These are phyloP conservation scores for Aspergillus puulaauensis DNA, from an alignment of 2,329 filamentous ascomycete species.

Conservation along the genomic window DNA sequence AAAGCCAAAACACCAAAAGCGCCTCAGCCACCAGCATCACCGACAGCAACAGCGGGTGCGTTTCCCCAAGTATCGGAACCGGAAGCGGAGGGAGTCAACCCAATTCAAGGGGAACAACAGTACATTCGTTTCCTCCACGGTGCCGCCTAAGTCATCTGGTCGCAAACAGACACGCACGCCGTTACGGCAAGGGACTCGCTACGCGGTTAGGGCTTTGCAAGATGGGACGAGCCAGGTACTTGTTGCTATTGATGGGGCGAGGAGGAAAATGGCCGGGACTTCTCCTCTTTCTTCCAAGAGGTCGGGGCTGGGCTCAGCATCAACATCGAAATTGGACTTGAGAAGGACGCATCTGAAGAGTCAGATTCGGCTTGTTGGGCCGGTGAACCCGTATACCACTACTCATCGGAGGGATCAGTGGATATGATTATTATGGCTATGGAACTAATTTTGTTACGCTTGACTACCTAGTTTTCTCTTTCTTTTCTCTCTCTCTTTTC, in stretches of 20 bases:
- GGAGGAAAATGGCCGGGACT: conserved; percentile 29
- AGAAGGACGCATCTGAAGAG: conserved; percentile 39
- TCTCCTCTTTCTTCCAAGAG: background rate
- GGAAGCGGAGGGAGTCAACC: background rate
- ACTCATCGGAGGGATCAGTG: conserved; percentile 28
- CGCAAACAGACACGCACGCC: conserved; percentile 22
- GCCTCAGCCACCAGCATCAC: conserved; percentile 19
- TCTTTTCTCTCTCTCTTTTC: conserved; percentile 4
- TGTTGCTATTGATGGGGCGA: conserved; percentile 32
- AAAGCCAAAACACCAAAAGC: conserved; percentile 3
- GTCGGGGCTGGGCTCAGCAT: background rate
- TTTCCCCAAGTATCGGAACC: conserved; percentile 18
- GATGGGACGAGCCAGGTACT: conserved; percentile 27
- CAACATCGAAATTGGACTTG: conserved; percentile 34
- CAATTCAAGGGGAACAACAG: background rate
- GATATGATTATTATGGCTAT: conserved; percentile 20
- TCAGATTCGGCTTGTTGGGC: conserved; percentile 41
- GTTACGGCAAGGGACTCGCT: conserved; percentile 26
- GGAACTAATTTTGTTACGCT: too few relatives aligned
- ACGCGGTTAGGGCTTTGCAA: conserved; percentile 26
- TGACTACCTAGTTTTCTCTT: background rate
- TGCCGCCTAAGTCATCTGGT: conserved; percentile 19
- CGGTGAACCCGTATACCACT: conserved; percentile 31
- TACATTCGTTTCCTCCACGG: conserved; percentile 6
- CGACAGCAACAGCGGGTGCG: conserved; percentile 14